Evolutionary conservation across 352 stramenopile genomes (phyloP).

Genomic region (Pythium chondricola): DNA sequence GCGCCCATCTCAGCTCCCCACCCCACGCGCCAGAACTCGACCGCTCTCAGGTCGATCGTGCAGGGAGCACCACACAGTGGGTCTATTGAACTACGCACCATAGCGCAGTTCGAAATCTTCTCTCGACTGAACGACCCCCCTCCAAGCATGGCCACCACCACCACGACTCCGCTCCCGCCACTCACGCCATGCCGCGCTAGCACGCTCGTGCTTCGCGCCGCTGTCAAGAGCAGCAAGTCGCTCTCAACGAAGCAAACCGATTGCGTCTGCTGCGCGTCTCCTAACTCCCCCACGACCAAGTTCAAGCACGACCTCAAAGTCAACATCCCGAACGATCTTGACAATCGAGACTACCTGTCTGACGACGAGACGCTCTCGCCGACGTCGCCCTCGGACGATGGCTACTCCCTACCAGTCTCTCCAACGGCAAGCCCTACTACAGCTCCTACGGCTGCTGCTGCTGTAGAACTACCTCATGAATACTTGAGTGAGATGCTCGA

Average conservation of each 20-base stretch:
- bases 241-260: no score
- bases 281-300: neutral
- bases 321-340: neutral
- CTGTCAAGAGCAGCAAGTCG: no score
- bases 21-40: neutral
- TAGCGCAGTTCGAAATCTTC: no score
- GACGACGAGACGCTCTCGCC: conserved; percentile 13
- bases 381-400: conserved; percentile 1
- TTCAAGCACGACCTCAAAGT: neutral
- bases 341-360: conserved; percentile 2
- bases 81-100: no score
- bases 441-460: neutral
- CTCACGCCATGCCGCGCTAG: no score
- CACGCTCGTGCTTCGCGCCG: no score
- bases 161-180: no score
- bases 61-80: no score
- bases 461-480: neutral
- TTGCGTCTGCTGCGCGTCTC: conserved; percentile 5
- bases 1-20: neutral
- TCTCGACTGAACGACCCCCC: no score
- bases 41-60: neutral
- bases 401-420: neutral
- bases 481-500: conserved; percentile 6
- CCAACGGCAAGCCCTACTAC: neutral
- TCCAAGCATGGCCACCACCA: no score